Base-by-base conservation (phyloP, 768 basidiomycete genomes). In the Gymnopilus dilepis region DNA sequence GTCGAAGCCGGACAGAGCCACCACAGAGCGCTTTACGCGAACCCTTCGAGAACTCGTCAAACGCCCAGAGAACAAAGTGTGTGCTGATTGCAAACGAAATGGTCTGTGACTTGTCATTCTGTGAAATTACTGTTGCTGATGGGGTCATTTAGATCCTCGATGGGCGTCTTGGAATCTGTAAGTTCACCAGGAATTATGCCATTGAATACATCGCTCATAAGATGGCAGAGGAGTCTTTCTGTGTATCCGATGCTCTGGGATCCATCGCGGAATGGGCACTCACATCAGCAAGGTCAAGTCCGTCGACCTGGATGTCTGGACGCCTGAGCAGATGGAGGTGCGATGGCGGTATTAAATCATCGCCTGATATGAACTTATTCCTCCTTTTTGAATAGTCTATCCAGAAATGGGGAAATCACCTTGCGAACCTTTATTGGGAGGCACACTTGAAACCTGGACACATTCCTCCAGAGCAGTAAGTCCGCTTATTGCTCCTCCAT, bases 131-230 rank as follows among this genome's bases (percentile, higher is more conserved):
- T 50, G 17, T 22, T 40, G 47, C 43, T 42, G 41, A 41, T 33
- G 48, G 30, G 21, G 60, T 58, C 52, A 21, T n/a, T 26, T 65
- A 97, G 96, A 99, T 82, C 94, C 97, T 43, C 84, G 97, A 68
- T 99, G 97, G 97, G 97, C 97, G 42, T 95, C 94, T 7, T 97
- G 95, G 92, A 99, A 98, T 74, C 76, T 98, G 92, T 94, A 71
- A 65, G 88, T 70, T 42, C 19, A 22, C 61, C 13, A 56, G 8
- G 38, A 28, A 31, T 5, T 17, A 19, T 26, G 28, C 15, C n/a
- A 60, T 11, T 38, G 53, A 6, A 17, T 34, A 30, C 13, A 31
- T 58, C 56, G 22, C 60, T 65, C n/a, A 69, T 52, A 4, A 1
- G 8, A 34, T 51, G 58, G 21, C 63, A 95, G 94, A 26, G 97